phyloP scores from a whole-genome alignment of 257 asterid species.

The Nicotiana obtusifolia region DNA sequence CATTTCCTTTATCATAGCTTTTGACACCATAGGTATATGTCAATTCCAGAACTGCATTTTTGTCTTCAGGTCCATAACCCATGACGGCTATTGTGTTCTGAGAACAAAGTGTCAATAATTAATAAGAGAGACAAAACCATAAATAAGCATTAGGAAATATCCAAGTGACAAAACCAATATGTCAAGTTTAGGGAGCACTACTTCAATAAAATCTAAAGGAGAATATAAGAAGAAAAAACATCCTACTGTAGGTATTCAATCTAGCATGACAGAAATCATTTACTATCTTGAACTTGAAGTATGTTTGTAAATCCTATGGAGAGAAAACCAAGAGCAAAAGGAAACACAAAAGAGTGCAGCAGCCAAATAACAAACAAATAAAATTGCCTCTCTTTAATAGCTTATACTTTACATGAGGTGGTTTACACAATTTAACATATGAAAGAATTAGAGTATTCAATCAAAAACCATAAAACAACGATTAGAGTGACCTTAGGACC shows the following conservation, averaged over 20 bases:
- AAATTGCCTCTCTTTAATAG: neutral
- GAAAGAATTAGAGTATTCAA: slow-evolving; percentile 5
- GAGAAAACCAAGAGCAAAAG: neutral
- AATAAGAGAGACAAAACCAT: neutral
- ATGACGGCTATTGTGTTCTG: slow-evolving; percentile 62
- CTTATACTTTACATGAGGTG: neutral
- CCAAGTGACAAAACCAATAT: neutral
- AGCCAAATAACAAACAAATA: neutral
- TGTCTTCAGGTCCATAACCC: slow-evolving; percentile 84
- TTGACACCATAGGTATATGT: slow-evolving; percentile 63
- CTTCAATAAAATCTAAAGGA: neutral
- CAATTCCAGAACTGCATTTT: slow-evolving; percentile 57
- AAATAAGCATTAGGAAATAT: neutral
- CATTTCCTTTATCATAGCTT: slow-evolving; percentile 75
- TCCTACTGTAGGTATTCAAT: neutral
- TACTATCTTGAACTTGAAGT: neutral
- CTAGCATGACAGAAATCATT: neutral
- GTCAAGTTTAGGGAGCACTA: neutral
- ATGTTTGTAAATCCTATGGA: neutral
- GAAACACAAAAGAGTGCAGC: neutral
- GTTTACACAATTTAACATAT: neutral
- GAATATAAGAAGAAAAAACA: neutral
- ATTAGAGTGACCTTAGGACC: neutral
- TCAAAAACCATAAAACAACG: neutral
- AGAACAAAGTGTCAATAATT: slow-evolving; percentile 5